These are phyloP conservation scores for Suillus subalutaceus DNA, from an alignment of 768 basidiomycete species.

Conservation along the genomic window DNA sequence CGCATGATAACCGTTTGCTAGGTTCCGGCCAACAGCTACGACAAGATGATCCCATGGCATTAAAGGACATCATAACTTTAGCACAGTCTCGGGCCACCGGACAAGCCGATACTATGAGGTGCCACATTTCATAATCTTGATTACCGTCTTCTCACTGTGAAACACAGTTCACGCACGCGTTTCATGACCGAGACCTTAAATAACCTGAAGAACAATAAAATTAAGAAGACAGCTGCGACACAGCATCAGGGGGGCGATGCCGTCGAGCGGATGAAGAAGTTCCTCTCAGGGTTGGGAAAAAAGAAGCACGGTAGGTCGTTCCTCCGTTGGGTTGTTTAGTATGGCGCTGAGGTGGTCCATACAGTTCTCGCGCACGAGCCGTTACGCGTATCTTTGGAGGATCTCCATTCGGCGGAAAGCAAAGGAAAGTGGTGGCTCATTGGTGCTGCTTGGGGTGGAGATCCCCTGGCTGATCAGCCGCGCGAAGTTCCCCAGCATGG, in stretches of 20 bases:
- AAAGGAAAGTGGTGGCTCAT: slow-evolving; percentile 99
- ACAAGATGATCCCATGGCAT: slow-evolving; percentile 86
- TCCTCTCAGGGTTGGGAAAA: slow-evolving; percentile 74
- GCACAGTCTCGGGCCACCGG: slow-evolving; percentile 73
- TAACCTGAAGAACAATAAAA: slow-evolving; percentile 91
- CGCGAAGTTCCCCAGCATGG: slow-evolving; percentile 28
- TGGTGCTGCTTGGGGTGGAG: slow-evolving; percentile 93
- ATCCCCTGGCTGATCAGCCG: slow-evolving; percentile 81
- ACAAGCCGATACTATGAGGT: slow-evolving; percentile 58
- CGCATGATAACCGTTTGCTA: slow-evolving; percentile 35
- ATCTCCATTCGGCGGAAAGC: slow-evolving; percentile 79
- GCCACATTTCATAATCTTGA: not conserved
- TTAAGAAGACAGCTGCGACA: slow-evolving; percentile 59
- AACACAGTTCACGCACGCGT: slow-evolving; percentile 76
- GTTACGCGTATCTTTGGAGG: slow-evolving; percentile 81
- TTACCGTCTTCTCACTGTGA: not conserved
- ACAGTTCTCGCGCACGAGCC: slow-evolving; percentile 84
- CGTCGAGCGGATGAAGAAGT: slow-evolving; percentile 87
- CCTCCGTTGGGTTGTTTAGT: not conserved
- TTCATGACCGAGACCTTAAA: slow-evolving; percentile 96
- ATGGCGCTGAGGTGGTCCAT: slow-evolving; percentile 1
- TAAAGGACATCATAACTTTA: slow-evolving; percentile 88
- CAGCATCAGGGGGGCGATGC: slow-evolving; percentile 77
- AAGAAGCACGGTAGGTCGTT: slow-evolving; percentile 62
- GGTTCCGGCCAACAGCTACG: slow-evolving; percentile 92